Conservation (phyloP, 768 basidiomycete species). For the Mycena alexandri region DNA sequence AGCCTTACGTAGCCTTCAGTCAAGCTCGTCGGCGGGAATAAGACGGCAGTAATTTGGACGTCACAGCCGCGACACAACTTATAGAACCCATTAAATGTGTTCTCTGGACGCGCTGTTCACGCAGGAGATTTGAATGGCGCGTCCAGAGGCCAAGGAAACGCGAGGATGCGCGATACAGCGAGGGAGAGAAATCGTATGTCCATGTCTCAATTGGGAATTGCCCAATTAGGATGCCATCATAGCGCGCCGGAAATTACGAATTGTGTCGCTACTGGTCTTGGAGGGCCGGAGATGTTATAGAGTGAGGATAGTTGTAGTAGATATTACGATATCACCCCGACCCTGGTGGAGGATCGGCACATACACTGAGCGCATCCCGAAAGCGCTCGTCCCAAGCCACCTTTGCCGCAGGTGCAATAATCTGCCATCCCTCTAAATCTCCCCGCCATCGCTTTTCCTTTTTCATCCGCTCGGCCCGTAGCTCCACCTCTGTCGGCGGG, state of each 20-base stretch:
- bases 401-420: constrained; percentile 71
- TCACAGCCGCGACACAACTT: background rate
- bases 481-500: constrained; percentile 89
- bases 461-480: constrained; percentile 88
- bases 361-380: constrained; percentile 69
- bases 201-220: too few species aligned
- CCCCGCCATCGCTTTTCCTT: constrained; percentile 91
- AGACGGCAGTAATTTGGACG: background rate
- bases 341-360: constrained; percentile 57
- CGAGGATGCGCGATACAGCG: too few species aligned
- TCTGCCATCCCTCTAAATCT: constrained; percentile 84
- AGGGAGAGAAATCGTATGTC: too few species aligned
- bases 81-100: too few species aligned
- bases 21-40: background rate
- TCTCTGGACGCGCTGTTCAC: too few species aligned
- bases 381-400: constrained; percentile 87
- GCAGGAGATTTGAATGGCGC: too few species aligned
- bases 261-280: too few species aligned
- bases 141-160: too few species aligned
- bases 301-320: constrained; percentile 10
- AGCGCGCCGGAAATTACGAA: too few species aligned
- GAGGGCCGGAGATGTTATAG: background rate
- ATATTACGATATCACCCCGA: constrained; percentile 31
- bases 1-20: constrained; percentile 15
- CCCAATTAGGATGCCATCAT: too few species aligned